Base-by-base conservation (phyloP, 768 basidiomycete genomes). In the Floccularia luteovirens region DNA sequence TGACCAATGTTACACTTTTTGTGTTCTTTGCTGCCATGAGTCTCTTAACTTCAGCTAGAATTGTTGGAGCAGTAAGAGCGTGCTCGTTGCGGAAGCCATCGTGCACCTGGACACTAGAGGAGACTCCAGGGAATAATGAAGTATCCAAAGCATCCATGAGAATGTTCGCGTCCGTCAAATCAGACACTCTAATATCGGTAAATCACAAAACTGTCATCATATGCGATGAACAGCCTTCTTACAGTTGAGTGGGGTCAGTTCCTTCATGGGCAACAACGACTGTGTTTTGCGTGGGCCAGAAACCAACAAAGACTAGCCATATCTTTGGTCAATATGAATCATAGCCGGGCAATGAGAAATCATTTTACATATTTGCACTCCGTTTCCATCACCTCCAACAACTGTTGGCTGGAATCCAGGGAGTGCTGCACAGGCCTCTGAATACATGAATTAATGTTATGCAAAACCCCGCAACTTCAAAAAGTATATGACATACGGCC, bases 221-320 rank as follows among this genome's bases (percentile, higher is more conserved):
- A 19, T 24, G 17, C n/a, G n/a, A 21, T 23, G 38, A 17, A 27
- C 31, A 25, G 25, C 13, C 28, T 4, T 42, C 62, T 48, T 45
- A 75, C 74, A 78, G 46, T 41, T 69, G 49, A 0, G 53, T 63
- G 6, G 74, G 69, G 42, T 78, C 69, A 4, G 77, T 77, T 5
- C 76, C 76, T 48, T 78, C 59, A 43, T 76, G 76, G 1, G 67
- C 66, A 4, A 77, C 72, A 10, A 77, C 63, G 25, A 77, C 62
- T 0, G 73, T 55, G 38, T 64, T 58, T 42, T 67, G 50, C 6
- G 53, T 36, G 0, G 67, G 64, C 66, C 71, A 74, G 45, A 68
- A 73, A 5, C 75, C 75, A 10, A 75, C 73, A 46, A 63, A 75
- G 42, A 58, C 72, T 75, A 39, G 23, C n/a, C n/a, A n/a, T n/a